Evolutionary conservation across 139 green algal species (phyloP).

Genomic region (Chara braunii): DNA sequence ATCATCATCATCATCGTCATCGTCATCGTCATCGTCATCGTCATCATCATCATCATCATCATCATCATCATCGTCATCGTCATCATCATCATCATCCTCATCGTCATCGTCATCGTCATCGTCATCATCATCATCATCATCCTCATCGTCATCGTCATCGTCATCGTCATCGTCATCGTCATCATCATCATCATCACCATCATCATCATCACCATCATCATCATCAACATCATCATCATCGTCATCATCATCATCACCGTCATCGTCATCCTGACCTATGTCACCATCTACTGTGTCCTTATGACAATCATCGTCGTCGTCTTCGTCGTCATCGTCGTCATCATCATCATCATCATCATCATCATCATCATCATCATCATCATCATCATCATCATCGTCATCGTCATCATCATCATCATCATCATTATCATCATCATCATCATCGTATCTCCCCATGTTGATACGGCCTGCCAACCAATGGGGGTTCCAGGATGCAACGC

Average conservation of each 20-base stretch:
- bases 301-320: background rate
- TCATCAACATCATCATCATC: background rate
- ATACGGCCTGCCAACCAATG: too few relatives aligned
- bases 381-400: constrained; percentile 4
- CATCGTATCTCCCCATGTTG: background rate
- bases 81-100: background rate
- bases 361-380: constrained; percentile 5
- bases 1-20: too few relatives aligned
- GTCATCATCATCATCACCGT: background rate
- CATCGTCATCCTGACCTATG: background rate
- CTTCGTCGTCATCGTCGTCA: background rate
- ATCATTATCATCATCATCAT: constrained; percentile 4
- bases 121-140: constrained; percentile 5
- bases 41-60: background rate
- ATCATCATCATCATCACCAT: background rate
- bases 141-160: background rate
- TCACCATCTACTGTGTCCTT: background rate
- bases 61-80: background rate
- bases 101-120: background rate
- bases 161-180: background rate
- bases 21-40: too few relatives aligned
- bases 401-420: constrained; percentile 4
- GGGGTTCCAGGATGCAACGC: too few relatives aligned
- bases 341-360: background rate
- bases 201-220: background rate